Evolutionary conservation across 2,329 filamentous ascomycete genomes (phyloP), one percentile per base, ranked within the genome.

Genomic region (Fusarium ambrosium): DNA sequence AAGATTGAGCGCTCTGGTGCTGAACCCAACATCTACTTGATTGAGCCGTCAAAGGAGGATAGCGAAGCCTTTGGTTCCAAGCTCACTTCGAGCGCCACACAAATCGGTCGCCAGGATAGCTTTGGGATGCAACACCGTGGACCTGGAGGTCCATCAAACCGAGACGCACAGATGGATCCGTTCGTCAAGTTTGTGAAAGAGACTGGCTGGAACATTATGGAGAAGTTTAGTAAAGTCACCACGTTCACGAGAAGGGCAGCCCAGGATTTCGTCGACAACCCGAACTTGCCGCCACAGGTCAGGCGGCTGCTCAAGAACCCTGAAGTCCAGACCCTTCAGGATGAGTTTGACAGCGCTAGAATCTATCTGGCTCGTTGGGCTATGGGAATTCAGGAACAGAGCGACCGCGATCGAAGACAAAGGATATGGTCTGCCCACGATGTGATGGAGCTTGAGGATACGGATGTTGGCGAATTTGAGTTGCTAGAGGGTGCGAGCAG

Each of bases 381-480:
- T 3, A 98, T 99, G 97, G 95, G 95, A 9, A 98, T 99, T 74
- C 95, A 97, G 0, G 97, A 99, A 82, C 97, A 99, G 85, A 96
- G 95, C 78, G 97, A 99, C 80, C 89, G 92, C 43, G 97, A 99
- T 78, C 88, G 93, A 27, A 94, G 92, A 62, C 93, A 95, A 82
- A 89, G 95, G 56, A 95, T 98, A 80, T 99, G 95, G 94, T 98
- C 95, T 0, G 96, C 95, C 1, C 92, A 92, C 74, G 97, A 99
- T 84, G 93, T 98, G 5, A 87, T 98, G 78, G 95, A 97, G 79
- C 93, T 97, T 81, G 97, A 99, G 81, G 93, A 98, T 75, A 98
- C 95, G 34, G 95, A 95, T 70, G 94, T 99, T 1, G 97, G 97
- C 8, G 95, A 98, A 74, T 99, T 99, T 80, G 97, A 99, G 84